phyloP scores from a whole-genome alignment of 1,284 basidiomycete genomes.

The Cutaneotrichosporon sp. region DNA sequence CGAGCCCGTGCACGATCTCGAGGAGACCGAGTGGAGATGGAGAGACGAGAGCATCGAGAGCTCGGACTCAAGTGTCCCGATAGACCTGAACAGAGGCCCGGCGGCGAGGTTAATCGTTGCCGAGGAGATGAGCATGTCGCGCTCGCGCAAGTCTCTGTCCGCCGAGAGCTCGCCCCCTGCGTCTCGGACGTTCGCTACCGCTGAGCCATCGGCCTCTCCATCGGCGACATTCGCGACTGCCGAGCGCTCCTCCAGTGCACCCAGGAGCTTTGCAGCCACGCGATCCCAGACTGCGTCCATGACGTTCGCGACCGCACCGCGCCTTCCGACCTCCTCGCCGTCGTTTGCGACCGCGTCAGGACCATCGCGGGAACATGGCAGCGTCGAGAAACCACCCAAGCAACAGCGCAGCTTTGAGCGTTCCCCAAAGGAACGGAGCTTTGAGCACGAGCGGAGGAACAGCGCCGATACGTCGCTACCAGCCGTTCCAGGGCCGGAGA shows the following conservation, averaged over 20 bases:
- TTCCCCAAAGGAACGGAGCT: background rate
- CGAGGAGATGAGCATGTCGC: constrained; percentile 14
- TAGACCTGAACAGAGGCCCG: constrained; percentile 13
- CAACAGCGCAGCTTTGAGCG: background rate
- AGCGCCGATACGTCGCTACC: constrained; percentile 28
- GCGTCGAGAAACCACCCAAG: constrained; percentile 7
- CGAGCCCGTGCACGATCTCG: constrained; percentile 37
- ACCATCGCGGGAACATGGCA: background rate
- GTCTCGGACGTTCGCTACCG: background rate
- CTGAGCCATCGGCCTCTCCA: background rate
- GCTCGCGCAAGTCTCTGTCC: background rate
- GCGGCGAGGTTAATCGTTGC: constrained; percentile 13
- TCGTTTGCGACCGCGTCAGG: background rate
- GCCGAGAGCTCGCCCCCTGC: background rate
- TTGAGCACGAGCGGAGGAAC: background rate
- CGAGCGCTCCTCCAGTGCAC: background rate
- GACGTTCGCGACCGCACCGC: background rate
- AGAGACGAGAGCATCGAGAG: constrained; percentile 17
- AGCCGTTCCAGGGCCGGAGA: constrained; percentile 34
- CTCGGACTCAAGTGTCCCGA: constrained; percentile 12
- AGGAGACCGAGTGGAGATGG: constrained; percentile 30
- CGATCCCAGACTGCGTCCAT: background rate
- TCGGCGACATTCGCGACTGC: constrained; percentile 2
- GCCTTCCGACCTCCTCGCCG: background rate
- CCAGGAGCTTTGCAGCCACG: no score